These are phyloP conservation scores for Calonectria pauciramosa DNA, from an alignment of 2,329 filamentous ascomycete genomes.

Conservation along the genomic window DNA sequence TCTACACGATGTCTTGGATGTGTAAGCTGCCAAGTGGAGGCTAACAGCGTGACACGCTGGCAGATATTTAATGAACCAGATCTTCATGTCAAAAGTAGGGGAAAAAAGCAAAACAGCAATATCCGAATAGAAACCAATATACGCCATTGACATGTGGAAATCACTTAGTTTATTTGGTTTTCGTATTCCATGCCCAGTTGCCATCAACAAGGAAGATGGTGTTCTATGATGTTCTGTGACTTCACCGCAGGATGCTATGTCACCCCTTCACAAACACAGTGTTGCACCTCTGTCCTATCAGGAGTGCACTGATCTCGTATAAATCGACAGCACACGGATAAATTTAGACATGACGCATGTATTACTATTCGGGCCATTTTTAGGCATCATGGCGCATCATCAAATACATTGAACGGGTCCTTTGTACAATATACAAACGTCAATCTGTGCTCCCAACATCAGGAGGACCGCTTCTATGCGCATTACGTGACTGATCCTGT, in stretches of 20 bases:
- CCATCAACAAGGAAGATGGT: neutral
- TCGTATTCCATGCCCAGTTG: neutral
- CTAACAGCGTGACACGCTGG: neutral
- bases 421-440: neutral
- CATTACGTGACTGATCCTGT: neutral
- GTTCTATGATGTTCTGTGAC: neutral
- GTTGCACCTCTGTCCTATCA: neutral
- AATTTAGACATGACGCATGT: conserved; percentile 3
- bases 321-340: neutral
- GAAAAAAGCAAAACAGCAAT: neutral
- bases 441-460: neutral
- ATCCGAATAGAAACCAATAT: neutral
- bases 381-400: neutral
- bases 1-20: neutral
- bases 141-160: neutral
- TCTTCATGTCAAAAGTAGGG: neutral
- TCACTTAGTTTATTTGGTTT: neutral
- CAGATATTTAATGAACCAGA: neutral
- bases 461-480: neutral
- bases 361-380: neutral
- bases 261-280: neutral
- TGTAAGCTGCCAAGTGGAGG: neutral
- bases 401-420: neutral
- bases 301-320: neutral
- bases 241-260: neutral